A percentile compares a stretch with the other conserved stretches of the same genome.
Evolutionary conservation across 225 moss, liverwort and hornwort genomes (phyloP).

Genomic region (Marchantia paleacea): DNA sequence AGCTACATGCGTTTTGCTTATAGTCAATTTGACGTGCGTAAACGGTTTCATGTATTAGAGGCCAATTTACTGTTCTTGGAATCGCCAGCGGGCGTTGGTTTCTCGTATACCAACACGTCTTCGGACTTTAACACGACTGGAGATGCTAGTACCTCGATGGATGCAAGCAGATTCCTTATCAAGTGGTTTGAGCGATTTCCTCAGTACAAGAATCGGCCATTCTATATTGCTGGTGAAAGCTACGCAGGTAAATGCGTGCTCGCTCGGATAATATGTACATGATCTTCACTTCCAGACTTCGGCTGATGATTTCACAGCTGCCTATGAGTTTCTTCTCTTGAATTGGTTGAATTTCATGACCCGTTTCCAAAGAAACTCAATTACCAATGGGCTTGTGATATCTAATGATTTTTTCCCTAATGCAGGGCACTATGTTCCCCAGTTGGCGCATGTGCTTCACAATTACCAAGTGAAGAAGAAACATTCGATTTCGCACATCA

Average conservation of each 20-base stretch:
- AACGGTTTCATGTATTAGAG: constrained; percentile 20
- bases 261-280: too few species aligned
- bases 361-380: not conserved
- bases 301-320: too few species aligned
- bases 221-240: constrained; percentile 45
- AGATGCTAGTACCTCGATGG: constrained; percentile 60
- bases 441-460: constrained; percentile 47
- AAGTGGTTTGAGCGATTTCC: constrained; percentile 41
- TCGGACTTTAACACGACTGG: constrained; percentile 48
- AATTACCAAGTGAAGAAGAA: constrained; percentile 30
- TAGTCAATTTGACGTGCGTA: too few species aligned
- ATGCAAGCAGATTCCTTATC: constrained; percentile 27
- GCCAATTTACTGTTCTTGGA: constrained; percentile 70
- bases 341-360: too few species aligned
- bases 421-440: constrained; percentile 78
- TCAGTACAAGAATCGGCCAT: constrained; percentile 35
- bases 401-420: not conserved
- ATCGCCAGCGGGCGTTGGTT: constrained; percentile 73
- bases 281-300: too few species aligned
- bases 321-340: too few species aligned
- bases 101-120: constrained; percentile 64
- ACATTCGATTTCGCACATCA: constrained; percentile 31
- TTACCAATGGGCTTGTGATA: not conserved
- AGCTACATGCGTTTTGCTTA: too few species aligned
- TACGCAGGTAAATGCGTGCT: constrained; percentile 33